phyloP scores from a whole-genome alignment of 192 early-diverging fungal species.

The Umbelopsis isabellina region DNA sequence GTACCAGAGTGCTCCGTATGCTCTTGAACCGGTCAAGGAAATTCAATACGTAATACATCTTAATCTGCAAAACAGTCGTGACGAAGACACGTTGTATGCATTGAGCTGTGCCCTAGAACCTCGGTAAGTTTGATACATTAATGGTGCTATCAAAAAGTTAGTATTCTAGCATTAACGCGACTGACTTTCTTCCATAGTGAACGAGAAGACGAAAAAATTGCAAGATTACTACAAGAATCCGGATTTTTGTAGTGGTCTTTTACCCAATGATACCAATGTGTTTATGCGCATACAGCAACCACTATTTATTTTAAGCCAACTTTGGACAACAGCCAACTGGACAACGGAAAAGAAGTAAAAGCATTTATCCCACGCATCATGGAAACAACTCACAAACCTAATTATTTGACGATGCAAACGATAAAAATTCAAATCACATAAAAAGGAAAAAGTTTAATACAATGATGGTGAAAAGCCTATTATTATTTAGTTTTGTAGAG shows the following conservation, averaged over 20 bases:
- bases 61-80: slow-evolving; percentile 67
- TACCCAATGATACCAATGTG: slow-evolving; percentile 10
- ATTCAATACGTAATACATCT: slow-evolving; percentile 80
- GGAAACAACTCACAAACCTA: no score
- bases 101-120: slow-evolving; percentile 84
- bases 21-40: slow-evolving; percentile 79
- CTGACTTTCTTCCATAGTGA: slow-evolving; percentile 51
- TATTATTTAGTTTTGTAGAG: neutral
- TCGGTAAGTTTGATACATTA: slow-evolving; percentile 47
- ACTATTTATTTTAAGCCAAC: neutral
- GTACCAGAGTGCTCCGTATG: slow-evolving; percentile 88
- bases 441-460: neutral
- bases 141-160: no score
- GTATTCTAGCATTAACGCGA: neutral
- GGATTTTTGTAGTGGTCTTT: slow-evolving; percentile 68
- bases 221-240: slow-evolving; percentile 73
- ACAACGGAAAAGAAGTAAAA: no score
- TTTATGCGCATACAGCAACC: neutral
- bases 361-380: no score
- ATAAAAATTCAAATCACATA: no score
- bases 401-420: no score
- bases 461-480: neutral
- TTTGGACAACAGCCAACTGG: no score
- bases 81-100: slow-evolving; percentile 78
- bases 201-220: slow-evolving; percentile 81